Evolutionary conservation across 2,329 filamentous ascomycete genomes (phyloP).

Genomic region (Epichloe aotearoae): DNA sequence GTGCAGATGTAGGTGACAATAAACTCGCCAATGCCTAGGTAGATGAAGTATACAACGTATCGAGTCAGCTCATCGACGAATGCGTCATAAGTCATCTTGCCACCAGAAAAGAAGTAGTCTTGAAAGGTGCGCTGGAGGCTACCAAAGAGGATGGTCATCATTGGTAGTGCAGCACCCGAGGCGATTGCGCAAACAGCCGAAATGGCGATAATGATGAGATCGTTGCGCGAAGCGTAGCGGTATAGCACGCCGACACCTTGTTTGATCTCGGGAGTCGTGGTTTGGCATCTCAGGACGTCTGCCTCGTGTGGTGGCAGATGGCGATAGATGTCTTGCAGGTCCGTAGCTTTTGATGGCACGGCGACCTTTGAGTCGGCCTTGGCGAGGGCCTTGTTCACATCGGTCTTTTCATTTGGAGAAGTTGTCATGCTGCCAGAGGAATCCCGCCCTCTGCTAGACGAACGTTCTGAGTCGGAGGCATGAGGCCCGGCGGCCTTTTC

Average conservation of each 20-base stretch:
- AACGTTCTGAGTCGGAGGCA: slow-evolving; percentile 1
- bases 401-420: not conserved
- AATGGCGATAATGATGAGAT: slow-evolving; percentile 49
- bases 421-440: slow-evolving; percentile 5
- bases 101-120: slow-evolving; percentile 38
- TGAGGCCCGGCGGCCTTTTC: slow-evolving; percentile 2
- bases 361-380: slow-evolving; percentile 8
- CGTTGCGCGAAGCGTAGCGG: slow-evolving; percentile 54
- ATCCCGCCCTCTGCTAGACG: slow-evolving; percentile 1
- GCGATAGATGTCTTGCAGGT: slow-evolving; percentile 39
- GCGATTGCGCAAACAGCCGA: slow-evolving; percentile 53
- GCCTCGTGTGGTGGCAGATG: slow-evolving; percentile 55
- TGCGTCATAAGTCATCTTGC: slow-evolving; percentile 29
- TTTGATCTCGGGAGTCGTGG: slow-evolving; percentile 49
- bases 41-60: slow-evolving; percentile 72
- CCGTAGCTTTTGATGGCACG: slow-evolving; percentile 18
- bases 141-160: slow-evolving; percentile 76
- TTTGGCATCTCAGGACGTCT: slow-evolving; percentile 53
- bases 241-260: slow-evolving; percentile 53
- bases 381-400: slow-evolving; percentile 5
- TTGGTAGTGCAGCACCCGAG: slow-evolving; percentile 60
- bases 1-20: slow-evolving; percentile 66
- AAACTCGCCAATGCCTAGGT: slow-evolving; percentile 72
- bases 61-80: slow-evolving; percentile 49
- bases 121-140: slow-evolving; percentile 61